Percentiles rank a stretch among this genome's conserved stretches.
Conservation (phyloP, 768 basidiomycete species). For the Lactifluus rugatus region DNA sequence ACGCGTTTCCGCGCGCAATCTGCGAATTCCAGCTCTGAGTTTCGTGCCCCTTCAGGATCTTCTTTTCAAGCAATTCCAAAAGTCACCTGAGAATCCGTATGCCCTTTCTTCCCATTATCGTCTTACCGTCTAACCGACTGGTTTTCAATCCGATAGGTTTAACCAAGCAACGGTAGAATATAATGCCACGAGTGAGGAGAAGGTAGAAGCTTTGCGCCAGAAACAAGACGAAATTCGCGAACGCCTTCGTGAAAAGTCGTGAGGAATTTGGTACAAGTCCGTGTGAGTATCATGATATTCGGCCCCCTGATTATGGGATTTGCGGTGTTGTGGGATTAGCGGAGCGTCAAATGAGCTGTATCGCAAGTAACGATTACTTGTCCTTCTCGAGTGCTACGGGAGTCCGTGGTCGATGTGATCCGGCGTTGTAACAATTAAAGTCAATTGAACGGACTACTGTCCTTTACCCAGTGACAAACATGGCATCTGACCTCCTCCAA, state of each 20-base stretch:
- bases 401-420: background rate
- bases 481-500: too few species aligned
- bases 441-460: background rate
- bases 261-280: background rate
- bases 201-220: constrained; percentile 61
- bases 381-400: background rate
- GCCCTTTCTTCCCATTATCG: constrained; percentile 23
- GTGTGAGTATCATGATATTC: background rate
- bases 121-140: background rate
- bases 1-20: constrained; percentile 3
- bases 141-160: constrained; percentile 41
- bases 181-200: constrained; percentile 83
- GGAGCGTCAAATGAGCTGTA: background rate
- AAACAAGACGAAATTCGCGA: constrained; percentile 56
- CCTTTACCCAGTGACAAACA: too few species aligned
- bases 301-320: background rate
- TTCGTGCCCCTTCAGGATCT: constrained; percentile 46
- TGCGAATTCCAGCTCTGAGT: background rate
- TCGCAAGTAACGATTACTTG: background rate
- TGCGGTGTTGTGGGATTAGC: background rate
- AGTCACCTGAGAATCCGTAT: constrained; percentile 91
- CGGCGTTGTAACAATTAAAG: background rate
- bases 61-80: constrained; percentile 91
- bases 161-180: constrained; percentile 74
- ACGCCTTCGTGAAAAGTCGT: constrained; percentile 40